Percentiles rank a stretch among this genome's conserved stretches.
Evolutionary conservation across 1,284 basidiomycete species (phyloP).

Genomic region (Ustilago xerochloae): DNA sequence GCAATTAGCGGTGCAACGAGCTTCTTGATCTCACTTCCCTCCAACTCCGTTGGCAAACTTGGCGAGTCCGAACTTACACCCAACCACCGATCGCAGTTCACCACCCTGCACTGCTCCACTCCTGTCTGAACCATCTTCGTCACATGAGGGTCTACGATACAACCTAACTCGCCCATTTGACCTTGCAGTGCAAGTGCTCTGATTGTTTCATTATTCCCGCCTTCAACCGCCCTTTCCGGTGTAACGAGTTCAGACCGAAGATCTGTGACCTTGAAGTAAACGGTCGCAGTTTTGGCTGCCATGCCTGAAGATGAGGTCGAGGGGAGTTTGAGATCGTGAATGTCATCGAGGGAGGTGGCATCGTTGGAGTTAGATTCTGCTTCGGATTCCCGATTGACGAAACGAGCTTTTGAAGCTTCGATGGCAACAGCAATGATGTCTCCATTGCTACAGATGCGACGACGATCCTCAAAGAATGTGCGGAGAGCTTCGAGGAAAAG

Average conservation of each 20-base stretch:
- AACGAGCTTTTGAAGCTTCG: constrained; percentile 70
- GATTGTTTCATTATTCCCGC: constrained; percentile 25
- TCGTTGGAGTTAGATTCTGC: constrained; percentile 46
- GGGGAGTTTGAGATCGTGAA: constrained; percentile 39
- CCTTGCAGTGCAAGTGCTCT: constrained; percentile 42
- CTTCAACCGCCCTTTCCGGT: constrained; percentile 65
- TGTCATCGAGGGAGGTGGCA: constrained; percentile 68
- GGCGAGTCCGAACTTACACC: constrained; percentile 69
- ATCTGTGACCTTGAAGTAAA: constrained; percentile 83
- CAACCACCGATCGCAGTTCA: constrained; percentile 75
- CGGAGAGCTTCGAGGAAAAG: constrained; percentile 79
- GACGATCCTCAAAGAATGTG: constrained; percentile 74
- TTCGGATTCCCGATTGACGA: constrained; percentile 46
- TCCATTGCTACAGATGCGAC: constrained; percentile 79
- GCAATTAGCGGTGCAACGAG: constrained; percentile 37
- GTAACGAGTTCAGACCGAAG: constrained; percentile 76
- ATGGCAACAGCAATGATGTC: constrained; percentile 83
- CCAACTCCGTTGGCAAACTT: constrained; percentile 24
- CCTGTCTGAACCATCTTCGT: constrained; percentile 85
- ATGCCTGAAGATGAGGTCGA: constrained; percentile 14
- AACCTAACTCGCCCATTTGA: constrained; percentile 79
- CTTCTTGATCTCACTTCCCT: constrained; percentile 7
- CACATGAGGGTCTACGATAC: constrained; percentile 72
- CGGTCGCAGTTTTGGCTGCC: constrained; percentile 69
- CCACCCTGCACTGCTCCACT: constrained; percentile 77